Percentiles rank a stretch among this genome's conserved stretches.
Evolutionary conservation across 148 eudicot species (phyloP).

Genomic region (Suaeda aralocaspica): DNA sequence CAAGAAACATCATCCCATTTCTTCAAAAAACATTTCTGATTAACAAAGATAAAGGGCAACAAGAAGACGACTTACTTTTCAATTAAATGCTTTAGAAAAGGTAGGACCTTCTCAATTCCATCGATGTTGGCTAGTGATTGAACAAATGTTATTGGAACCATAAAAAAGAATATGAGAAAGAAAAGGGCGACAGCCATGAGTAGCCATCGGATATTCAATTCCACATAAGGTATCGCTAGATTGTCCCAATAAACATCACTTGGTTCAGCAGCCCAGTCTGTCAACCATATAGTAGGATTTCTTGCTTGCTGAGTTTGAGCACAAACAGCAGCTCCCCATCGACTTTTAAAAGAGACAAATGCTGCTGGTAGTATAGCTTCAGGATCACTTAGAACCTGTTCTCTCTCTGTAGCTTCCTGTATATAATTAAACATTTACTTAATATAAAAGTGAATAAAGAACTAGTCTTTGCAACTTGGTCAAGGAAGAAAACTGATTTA

Average conservation of each 20-base stretch:
- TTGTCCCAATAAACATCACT: constrained; percentile 87
- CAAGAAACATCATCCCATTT: too few relatives aligned
- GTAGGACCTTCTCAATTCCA: constrained; percentile 75
- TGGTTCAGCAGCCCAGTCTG: constrained; percentile 99
- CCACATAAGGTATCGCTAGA: constrained; percentile 88
- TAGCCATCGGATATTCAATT: constrained; percentile 55
- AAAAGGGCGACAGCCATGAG: constrained; percentile 76
- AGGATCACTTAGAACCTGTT: constrained; percentile 65
- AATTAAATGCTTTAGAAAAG: constrained; percentile 58
- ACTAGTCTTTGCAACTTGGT: background rate
- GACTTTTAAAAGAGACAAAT: constrained; percentile 82
- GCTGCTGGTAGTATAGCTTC: constrained; percentile 84
- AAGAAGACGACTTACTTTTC: constrained; percentile 50
- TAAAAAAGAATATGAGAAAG: constrained; percentile 83
- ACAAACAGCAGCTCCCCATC: constrained; percentile 99
- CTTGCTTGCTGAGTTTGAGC: constrained; percentile 94
- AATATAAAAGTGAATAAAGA: background rate
- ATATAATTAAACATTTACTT: background rate
- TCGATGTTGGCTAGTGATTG: constrained; percentile 90
- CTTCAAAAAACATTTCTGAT: too few relatives aligned
- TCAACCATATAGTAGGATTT: constrained; percentile 85
- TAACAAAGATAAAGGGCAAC: too few relatives aligned
- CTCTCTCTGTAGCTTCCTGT: constrained; percentile 77
- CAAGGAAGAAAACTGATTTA: background rate
- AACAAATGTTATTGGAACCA: constrained; percentile 89